These are phyloP conservation scores for Ascochyta clinopodiicola DNA, from an alignment of 2,329 filamentous ascomycete genomes.

Conservation along the genomic window DNA sequence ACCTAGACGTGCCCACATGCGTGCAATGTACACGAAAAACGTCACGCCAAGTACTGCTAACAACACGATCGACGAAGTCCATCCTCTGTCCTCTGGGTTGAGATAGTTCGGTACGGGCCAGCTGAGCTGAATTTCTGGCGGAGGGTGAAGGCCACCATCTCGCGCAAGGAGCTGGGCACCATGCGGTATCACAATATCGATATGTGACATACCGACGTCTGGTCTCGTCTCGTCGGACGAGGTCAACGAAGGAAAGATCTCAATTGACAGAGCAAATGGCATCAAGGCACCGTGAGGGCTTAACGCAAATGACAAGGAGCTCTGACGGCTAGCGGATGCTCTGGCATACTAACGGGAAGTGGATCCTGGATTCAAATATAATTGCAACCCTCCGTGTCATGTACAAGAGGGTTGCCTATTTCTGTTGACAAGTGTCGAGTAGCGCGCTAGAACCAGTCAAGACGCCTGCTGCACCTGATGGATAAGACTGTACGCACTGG, in stretches of 20 bases:
- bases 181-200: slow-evolving; percentile 4
- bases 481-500: background rate
- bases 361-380: slow-evolving; percentile 10
- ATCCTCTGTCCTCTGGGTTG: slow-evolving; percentile 54
- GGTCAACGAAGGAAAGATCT: background rate
- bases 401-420: background rate
- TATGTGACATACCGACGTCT: slow-evolving; percentile 8
- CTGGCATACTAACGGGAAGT: slow-evolving; percentile 12
- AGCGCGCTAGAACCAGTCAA: background rate
- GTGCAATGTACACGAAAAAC: slow-evolving; percentile 50
- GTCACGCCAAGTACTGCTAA: slow-evolving; percentile 51
- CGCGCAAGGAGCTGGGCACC: slow-evolving; percentile 26
- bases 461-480: background rate
- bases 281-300: slow-evolving; percentile 4
- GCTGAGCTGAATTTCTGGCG: slow-evolving; percentile 49
- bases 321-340: slow-evolving; percentile 2
- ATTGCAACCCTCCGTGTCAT: slow-evolving; percentile 2
- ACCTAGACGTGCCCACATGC: slow-evolving; percentile 55
- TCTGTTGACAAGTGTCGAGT: background rate
- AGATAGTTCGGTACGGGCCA: slow-evolving; percentile 59
- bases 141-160: slow-evolving; percentile 45
- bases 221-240: background rate
- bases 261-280: background rate
- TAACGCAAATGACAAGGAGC: slow-evolving; percentile 3
- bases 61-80: slow-evolving; percentile 52